phyloP scores from a whole-genome alignment of 2,329 filamentous ascomycete species.

The Cercospora sp. region DNA sequence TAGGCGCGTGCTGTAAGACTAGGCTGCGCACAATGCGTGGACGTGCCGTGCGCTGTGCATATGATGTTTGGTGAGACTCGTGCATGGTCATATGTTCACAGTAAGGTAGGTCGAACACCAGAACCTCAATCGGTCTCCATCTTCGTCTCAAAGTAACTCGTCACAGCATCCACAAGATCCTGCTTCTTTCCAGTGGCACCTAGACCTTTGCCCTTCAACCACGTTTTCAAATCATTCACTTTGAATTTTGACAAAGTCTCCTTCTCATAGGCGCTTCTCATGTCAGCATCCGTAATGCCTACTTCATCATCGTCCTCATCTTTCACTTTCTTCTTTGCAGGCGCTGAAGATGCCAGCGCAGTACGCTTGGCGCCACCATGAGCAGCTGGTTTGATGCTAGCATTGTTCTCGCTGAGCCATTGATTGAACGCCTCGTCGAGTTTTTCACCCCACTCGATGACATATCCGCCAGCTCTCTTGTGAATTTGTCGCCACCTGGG shows the following conservation, averaged over 20 bases:
- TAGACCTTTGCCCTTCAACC: constrained; percentile 34
- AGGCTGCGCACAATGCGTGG: no score
- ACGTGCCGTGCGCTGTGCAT: no score
- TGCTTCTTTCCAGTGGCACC: constrained; percentile 35
- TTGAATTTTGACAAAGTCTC: constrained; percentile 46
- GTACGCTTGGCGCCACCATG: constrained; percentile 50
- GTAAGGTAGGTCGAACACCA: neutral
- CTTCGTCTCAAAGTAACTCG: constrained; percentile 40
- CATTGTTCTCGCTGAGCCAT: constrained; percentile 38
- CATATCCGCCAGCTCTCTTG: constrained; percentile 78
- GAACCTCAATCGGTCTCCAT: constrained; percentile 34
- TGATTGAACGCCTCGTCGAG: constrained; percentile 61
- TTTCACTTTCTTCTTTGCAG: constrained; percentile 45
- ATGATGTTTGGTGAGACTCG: no score
- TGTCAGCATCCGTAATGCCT: constrained; percentile 46
- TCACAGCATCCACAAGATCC: constrained; percentile 39
- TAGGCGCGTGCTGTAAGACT: no score
- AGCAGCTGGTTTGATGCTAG: constrained; percentile 45
- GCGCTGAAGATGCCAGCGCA: constrained; percentile 31
- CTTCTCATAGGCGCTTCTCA: constrained; percentile 47
- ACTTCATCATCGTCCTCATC: constrained; percentile 40
- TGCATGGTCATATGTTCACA: no score
- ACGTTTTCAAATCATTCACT: constrained; percentile 38
- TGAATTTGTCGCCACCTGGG: constrained; percentile 86
- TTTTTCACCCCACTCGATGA: constrained; percentile 72